phyloP scores from a whole-genome alignment of 2,329 filamentous ascomycete genomes.

The Fusarium annulatum region DNA sequence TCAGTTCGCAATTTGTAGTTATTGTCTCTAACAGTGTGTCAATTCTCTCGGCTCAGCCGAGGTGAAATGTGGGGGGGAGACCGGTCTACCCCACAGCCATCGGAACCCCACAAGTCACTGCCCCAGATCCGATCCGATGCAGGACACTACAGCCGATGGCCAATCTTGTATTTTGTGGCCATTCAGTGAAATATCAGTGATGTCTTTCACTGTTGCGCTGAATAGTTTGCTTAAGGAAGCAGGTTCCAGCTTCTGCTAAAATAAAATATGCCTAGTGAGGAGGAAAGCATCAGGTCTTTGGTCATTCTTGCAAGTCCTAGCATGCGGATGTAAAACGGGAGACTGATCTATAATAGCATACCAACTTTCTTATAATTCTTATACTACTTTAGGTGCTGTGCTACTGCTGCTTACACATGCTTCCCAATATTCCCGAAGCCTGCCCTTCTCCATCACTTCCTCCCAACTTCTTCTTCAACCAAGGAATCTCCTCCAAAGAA shows the following conservation, averaged over 20 bases:
- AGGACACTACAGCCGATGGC: not conserved
- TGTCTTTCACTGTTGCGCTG: accelerated
- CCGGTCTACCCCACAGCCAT: not conserved
- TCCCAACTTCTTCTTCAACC: constrained; percentile 28
- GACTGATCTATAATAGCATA: too few relatives aligned
- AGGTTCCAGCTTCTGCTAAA: too few relatives aligned
- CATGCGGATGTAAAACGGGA: not conserved
- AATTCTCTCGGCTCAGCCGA: not conserved
- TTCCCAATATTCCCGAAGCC: not conserved
- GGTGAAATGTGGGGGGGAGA: not conserved
- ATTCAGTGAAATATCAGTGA: accelerated
- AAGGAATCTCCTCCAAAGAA: constrained; percentile 44
- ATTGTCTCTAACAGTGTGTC: not conserved
- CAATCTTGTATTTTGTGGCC: not conserved
- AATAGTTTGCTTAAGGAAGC: not conserved
- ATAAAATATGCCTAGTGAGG: not conserved
- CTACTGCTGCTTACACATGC: constrained; percentile 2
- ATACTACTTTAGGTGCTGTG: accelerated
- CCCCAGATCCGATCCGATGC: not conserved
- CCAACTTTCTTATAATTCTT: too few relatives aligned
- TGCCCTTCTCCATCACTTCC: not conserved
- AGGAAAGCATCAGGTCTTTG: not conserved
- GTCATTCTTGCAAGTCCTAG: not conserved
- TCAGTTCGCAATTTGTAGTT: not conserved
- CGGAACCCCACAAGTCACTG: not conserved